Percentiles rank a stretch among this genome's conserved stretches.
phyloP scores from a whole-genome alignment of 176 grass and related monocot species.

The Otatea glauca region DNA sequence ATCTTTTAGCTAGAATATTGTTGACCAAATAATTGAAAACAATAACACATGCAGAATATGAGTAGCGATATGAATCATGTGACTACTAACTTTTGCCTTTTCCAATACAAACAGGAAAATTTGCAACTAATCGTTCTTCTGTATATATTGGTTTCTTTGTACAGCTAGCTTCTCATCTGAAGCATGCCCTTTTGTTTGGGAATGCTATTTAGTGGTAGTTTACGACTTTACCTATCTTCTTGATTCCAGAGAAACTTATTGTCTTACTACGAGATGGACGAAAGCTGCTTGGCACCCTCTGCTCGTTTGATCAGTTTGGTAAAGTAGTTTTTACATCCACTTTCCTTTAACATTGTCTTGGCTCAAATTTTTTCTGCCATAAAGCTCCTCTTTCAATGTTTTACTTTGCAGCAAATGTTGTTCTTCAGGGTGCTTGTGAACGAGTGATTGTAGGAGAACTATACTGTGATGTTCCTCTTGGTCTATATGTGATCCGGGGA shows the following conservation, averaged over 20 bases:
- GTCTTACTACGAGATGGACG: slow-evolving; percentile 93
- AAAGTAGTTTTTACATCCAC: slow-evolving; percentile 15
- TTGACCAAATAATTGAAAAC: slow-evolving; percentile 11
- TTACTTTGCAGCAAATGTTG: slow-evolving; percentile 78
- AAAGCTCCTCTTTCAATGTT: slow-evolving; percentile 7
- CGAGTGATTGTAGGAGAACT: slow-evolving; percentile 94
- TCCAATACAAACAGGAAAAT: not conserved
- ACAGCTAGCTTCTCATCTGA: not conserved
- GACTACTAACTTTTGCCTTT: not conserved
- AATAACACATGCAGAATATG: not conserved
- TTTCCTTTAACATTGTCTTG: not conserved
- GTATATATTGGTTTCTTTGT: not conserved
- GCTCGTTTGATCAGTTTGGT: slow-evolving; percentile 99
- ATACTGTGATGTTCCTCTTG: slow-evolving; percentile 91
- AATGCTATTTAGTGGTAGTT: slow-evolving; percentile 2
- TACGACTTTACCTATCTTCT: not conserved
- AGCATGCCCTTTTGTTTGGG: not conserved
- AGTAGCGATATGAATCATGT: slow-evolving; percentile 11
- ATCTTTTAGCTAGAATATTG: not conserved
- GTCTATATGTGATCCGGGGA: slow-evolving; percentile 93
- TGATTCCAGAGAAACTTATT: slow-evolving; percentile 83
- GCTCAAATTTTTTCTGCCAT: slow-evolving; percentile 26
- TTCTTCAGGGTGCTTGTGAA: slow-evolving; percentile 95
- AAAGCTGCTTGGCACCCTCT: slow-evolving; percentile 91
- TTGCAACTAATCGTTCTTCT: not conserved